Evolutionary conservation across 768 basidiomycete genomes (phyloP), one percentile per base, ranked within the genome.

Genomic region (Atractiella rhizophila): DNA sequence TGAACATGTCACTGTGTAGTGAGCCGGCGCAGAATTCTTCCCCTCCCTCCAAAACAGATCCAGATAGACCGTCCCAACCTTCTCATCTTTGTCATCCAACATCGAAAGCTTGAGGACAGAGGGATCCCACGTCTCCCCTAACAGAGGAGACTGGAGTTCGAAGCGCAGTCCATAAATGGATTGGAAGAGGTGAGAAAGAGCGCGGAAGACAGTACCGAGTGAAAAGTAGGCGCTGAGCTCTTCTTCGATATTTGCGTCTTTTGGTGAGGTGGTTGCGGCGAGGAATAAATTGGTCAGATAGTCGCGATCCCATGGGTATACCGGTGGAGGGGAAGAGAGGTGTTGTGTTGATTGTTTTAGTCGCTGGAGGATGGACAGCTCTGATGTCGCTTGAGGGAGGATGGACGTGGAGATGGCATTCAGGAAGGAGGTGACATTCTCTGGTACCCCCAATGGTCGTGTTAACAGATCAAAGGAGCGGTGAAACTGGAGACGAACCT

Each of bases 1-100:
- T 4, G 83, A 88, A 60, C 91, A 96, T 3, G 85, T 70, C 20
- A 98, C 83, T 5, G 91, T 96, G 58, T 94, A 98, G 59, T 98
- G 91, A 1, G 91, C 91, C 0, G 91, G 85, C 4, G 85, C 82
- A 35, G 71, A 69, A 4, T 78, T 69, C 59, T 98, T 98, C 10
- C 80, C 81, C 24, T 65, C 62, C 31, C 91, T 64, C 1, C 72
- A 67, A 57, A 85, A 91, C 16, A 96, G 64, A 58, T 98, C 91
- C 9, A 80, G 75, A 55, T 86, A 98, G 56, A 98, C 77, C 70
- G 80, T 81, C 1, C 91, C 91, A 39, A 98, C 71, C 20, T 79
- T 58, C 0, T 85, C 86, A 48, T 68, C 69, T 12, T 73, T 65
- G 52, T 94, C 81, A 55, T 94, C 85, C 15, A 94, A 66, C 2